Percentiles rank a stretch among this genome's conserved stretches.
phyloP scores from a whole-genome alignment of 768 basidiomycete genomes.

The Mycena kentingensis region DNA sequence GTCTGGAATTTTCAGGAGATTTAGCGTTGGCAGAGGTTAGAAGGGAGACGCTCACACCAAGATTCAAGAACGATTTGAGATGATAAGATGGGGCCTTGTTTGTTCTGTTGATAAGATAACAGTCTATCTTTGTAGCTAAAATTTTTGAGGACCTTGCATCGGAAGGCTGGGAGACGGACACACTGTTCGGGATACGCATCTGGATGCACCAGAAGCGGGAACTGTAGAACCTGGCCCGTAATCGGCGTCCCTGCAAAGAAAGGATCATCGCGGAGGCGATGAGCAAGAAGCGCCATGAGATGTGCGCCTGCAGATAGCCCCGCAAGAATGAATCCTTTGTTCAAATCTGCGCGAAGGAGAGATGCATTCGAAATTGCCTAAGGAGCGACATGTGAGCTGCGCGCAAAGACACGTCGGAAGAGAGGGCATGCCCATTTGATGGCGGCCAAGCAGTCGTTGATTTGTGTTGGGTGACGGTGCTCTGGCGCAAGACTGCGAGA shows the following conservation, averaged over 20 bases:
- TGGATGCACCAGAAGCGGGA: background rate
- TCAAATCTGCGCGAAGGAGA: background rate
- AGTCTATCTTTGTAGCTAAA: slow-evolving; percentile 4
- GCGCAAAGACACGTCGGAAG: too few relatives aligned
- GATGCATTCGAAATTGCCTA: background rate
- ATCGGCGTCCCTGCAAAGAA: slow-evolving; percentile 3
- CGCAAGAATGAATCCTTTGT: slow-evolving; percentile 11
- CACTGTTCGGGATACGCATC: background rate
- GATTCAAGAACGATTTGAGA: background rate
- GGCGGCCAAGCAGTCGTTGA: slow-evolving; percentile 9
- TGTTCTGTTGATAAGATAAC: slow-evolving; percentile 9
- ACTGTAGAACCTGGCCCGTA: slow-evolving; percentile 6
- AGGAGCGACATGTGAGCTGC: background rate
- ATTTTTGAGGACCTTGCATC: background rate
- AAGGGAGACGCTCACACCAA: background rate
- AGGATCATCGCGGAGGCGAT: slow-evolving; percentile 4
- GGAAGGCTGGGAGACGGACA: background rate
- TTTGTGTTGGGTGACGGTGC: slow-evolving; percentile 1
- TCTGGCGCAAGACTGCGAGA: slow-evolving; percentile 9
- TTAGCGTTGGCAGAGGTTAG: background rate
- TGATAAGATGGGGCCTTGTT: background rate
- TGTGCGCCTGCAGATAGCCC: slow-evolving; percentile 2
- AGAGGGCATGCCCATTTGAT: slow-evolving; percentile 12
- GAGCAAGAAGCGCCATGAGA: background rate
- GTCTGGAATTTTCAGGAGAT: background rate